Base-by-base conservation (phyloP, 805 yeast species). In the Candida tallmaniae region DNA sequence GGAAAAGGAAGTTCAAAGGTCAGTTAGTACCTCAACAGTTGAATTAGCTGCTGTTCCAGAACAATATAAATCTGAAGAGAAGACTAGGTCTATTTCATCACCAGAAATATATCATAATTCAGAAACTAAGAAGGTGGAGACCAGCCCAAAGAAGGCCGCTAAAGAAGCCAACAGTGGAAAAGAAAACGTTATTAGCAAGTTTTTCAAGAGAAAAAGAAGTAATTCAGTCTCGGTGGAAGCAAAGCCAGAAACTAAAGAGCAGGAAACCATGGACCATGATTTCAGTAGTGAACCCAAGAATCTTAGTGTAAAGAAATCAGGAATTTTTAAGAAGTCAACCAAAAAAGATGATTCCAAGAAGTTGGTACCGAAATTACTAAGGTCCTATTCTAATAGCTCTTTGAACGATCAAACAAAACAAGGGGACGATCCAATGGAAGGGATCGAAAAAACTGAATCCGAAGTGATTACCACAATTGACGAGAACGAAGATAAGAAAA, bases 101-200 rank as follows among this genome's bases (percentile, higher is more conserved):
- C 72, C 72, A 1, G 70, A 64, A 28, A 36, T 54, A 6, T 29
- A 7, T 26, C 38, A 28, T 12, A n/a, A n/a, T n/a, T n/a, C n/a
- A n/a, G n/a, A n/a, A n/a, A n/a, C n/a, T n/a, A 27, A n/a, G 14
- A 20, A 20, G 23, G 9, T 7, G 23, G 9, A 20, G 10, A 20
- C 23, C 10, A 35, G 32, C 30, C 39, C 22, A 15, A 21, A 27
- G 29, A 36, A 41, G 19, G n/a, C 27, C 4, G 27, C 23, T 12
- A 41, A 40, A 30, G 48, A 41, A 22, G 10, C 34, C 4, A 36
- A 13, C 18, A 17, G 42, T 8, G 62, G 60, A 1, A 63, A 63
- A 41, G 70, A 63, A 33, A 67, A 62, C 39, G 60, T 65, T 29
- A 64, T 67, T 20, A 44, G 60, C 16, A 65, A 66, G 43, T 51